Evolutionary conservation across 371 early-diverging fungal genomes (phyloP).

Genomic region (Cokeromyces recurvatus): DNA sequence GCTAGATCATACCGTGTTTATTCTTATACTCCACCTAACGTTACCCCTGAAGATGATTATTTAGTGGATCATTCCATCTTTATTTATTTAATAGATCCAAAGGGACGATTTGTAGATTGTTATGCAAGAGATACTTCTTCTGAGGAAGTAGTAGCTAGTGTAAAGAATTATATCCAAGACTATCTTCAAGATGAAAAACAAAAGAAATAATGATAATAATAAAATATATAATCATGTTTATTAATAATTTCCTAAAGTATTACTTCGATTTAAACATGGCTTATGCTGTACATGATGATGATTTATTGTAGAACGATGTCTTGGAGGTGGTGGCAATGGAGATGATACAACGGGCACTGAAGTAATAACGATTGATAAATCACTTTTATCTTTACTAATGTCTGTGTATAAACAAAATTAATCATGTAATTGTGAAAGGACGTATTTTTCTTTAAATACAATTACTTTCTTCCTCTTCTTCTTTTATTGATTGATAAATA

Average conservation of each 20-base stretch:
- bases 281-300: not conserved
- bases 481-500: not conserved
- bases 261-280: slow-evolving; percentile 11
- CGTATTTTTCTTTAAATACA: no score
- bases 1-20: slow-evolving; percentile 91
- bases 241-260: slow-evolving; percentile 5
- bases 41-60: slow-evolving; percentile 78
- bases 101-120: slow-evolving; percentile 81
- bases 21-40: slow-evolving; percentile 75
- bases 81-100: slow-evolving; percentile 88
- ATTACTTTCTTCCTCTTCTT: not conserved
- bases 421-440: no score
- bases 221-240: no score
- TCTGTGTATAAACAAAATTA: no score
- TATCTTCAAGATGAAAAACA: slow-evolving; percentile 7
- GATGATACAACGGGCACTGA: not conserved
- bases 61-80: slow-evolving; percentile 96
- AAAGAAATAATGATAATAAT: not conserved
- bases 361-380: not conserved
- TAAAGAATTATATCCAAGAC: slow-evolving; percentile 49
- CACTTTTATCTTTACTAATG: no score
- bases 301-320: not conserved
- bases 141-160: slow-evolving; percentile 47
- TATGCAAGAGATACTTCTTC: slow-evolving; percentile 74
- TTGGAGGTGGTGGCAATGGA: slow-evolving; percentile 7